Percentiles rank a stretch among this genome's conserved stretches.
phyloP scores from a whole-genome alignment of 73 alveolate genomes.

The Paramecium primaurelia region DNA sequence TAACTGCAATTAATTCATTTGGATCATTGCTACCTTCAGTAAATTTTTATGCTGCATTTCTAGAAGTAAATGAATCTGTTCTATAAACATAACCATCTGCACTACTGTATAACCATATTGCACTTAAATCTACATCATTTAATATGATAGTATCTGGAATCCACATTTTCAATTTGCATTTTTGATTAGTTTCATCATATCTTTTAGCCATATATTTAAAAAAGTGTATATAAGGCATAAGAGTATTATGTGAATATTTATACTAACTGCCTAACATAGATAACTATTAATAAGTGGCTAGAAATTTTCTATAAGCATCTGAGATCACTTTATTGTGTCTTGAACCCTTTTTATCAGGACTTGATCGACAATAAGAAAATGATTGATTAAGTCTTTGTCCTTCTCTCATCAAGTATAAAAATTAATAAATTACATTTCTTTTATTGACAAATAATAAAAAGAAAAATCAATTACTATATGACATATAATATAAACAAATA shows the following conservation, averaged over 20 bases:
- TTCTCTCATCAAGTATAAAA: neutral
- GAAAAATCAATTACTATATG: no score
- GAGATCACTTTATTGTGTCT: neutral
- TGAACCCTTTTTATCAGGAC: neutral
- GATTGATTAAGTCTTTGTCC: neutral
- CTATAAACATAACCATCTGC: slow-evolving; percentile 92
- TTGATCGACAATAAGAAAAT: neutral
- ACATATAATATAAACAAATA: neutral
- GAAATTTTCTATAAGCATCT: neutral
- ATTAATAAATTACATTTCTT: neutral
- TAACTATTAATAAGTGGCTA: slow-evolving; percentile 4
- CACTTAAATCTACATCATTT: slow-evolving; percentile 85
- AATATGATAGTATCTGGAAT: slow-evolving; percentile 95
- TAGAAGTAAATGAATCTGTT: slow-evolving; percentile 81
- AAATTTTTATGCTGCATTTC: slow-evolving; percentile 71
- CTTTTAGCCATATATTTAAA: slow-evolving; percentile 60
- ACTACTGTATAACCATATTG: slow-evolving; percentile 93
- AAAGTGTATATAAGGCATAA: slow-evolving; percentile 57
- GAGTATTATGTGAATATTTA: slow-evolving; percentile 31
- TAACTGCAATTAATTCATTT: slow-evolving; percentile 74
- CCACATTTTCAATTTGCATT: slow-evolving; percentile 79
- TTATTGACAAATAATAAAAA: neutral
- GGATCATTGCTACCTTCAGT: slow-evolving; percentile 68
- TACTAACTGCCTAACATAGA: slow-evolving; percentile 45
- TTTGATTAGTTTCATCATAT: slow-evolving; percentile 68